phyloP scores from a whole-genome alignment of 2,329 filamentous ascomycete species.

The Nigrospora sphaerica region DNA sequence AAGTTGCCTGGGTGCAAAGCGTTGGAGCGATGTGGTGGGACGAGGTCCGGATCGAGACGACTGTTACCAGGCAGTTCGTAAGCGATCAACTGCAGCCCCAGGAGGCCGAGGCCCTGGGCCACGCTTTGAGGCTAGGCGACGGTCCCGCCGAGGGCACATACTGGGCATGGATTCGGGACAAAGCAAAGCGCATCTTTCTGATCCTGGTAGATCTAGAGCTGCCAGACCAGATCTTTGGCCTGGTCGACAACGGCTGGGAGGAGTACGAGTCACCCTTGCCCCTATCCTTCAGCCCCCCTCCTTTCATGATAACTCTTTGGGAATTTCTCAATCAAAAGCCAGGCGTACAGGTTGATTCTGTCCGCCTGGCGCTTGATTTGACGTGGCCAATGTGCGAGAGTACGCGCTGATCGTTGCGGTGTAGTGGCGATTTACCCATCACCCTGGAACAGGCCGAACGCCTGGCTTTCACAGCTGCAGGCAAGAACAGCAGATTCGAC shows the following conservation, averaged over 20 bases:
- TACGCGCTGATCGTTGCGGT: no score
- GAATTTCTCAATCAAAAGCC: no score
- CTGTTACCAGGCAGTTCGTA: constrained; percentile 63
- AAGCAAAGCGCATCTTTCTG: constrained; percentile 63
- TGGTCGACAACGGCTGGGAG: constrained; percentile 71
- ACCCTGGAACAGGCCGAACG: constrained; percentile 57
- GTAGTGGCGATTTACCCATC: constrained; percentile 58
- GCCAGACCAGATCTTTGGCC: constrained; percentile 66
- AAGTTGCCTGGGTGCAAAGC: no score
- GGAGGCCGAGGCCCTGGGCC: constrained; percentile 55
- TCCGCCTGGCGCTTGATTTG: no score
- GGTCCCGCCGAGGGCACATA: constrained; percentile 67
- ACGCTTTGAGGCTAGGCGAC: constrained; percentile 59
- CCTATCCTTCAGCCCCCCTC: no score
- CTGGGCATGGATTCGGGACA: constrained; percentile 68
- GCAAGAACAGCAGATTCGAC: constrained; percentile 56
- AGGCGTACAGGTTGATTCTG: no score
- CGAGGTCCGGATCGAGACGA: constrained; percentile 58
- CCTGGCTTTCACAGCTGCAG: constrained; percentile 48
- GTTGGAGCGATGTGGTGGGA: constrained; percentile 59
- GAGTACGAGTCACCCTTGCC: constrained; percentile 29
- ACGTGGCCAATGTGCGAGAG: no score
- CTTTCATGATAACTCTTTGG: no score
- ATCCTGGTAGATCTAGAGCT: constrained; percentile 63
- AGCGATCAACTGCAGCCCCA: constrained; percentile 55